phyloP scores from a whole-genome alignment of 2,329 filamentous ascomycete genomes.

The Diplodia scrobiculata region DNA sequence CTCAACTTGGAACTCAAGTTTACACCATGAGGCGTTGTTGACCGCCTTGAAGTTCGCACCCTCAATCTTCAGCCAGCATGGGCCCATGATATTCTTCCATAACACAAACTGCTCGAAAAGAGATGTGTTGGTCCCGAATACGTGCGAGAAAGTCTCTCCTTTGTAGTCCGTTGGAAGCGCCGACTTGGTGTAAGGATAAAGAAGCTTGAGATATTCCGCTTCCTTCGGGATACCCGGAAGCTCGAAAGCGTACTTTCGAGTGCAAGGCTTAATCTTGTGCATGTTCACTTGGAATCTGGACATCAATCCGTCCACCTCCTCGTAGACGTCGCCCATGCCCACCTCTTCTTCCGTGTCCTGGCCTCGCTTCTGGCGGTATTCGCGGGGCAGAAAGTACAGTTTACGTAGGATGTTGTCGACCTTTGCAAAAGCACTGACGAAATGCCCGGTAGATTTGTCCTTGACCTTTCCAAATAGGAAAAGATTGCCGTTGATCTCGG shows the following conservation, averaged over 20 bases:
- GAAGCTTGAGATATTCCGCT: constrained; percentile 87
- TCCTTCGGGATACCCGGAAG: constrained; percentile 83
- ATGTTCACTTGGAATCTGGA: constrained; percentile 78
- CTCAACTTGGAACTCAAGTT: constrained; percentile 81
- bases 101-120: constrained; percentile 98
- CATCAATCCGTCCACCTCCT: constrained; percentile 88
- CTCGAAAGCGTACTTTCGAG: constrained; percentile 94
- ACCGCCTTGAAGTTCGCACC: constrained; percentile 80
- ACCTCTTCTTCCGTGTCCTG: constrained; percentile 75
- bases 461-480: constrained; percentile 96
- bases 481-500: constrained; percentile 84
- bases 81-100: constrained; percentile 99
- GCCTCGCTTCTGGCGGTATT: constrained; percentile 61
- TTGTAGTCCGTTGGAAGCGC: constrained; percentile 68
- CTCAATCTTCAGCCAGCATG: constrained; percentile 92
- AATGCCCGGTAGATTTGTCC: constrained; percentile 76
- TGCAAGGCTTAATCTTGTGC: constrained; percentile 91
- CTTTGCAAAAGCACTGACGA: constrained; percentile 93
- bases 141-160: constrained; percentile 89
- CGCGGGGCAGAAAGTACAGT: constrained; percentile 86
- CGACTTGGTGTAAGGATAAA: constrained; percentile 89
- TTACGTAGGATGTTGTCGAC: constrained; percentile 92
- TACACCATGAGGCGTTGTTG: constrained; percentile 95
- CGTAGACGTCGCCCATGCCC: constrained; percentile 84
- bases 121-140: constrained; percentile 90